Evolutionary conservation across 352 stramenopile species (phyloP).

Genomic region (Pythium aphanidermatum): DNA sequence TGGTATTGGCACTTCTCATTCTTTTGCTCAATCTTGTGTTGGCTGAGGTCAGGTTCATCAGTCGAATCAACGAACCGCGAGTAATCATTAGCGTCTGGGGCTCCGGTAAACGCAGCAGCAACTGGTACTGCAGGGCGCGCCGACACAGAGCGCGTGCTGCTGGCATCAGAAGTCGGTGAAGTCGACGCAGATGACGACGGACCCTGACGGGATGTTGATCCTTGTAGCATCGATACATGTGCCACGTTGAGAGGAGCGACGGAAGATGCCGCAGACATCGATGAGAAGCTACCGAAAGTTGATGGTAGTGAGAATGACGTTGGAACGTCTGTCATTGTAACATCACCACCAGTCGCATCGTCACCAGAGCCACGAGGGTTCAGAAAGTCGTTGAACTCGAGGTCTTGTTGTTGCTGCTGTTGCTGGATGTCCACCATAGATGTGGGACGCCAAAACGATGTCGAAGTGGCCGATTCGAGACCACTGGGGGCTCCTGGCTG

Average conservation of each 20-base stretch:
- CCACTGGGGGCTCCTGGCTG: not conserved
- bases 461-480: constrained; percentile 6
- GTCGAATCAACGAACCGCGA: constrained; percentile 31
- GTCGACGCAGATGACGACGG: constrained; percentile 14
- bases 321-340: constrained; percentile 16
- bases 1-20: constrained; percentile 70
- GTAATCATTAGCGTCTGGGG: constrained; percentile 29
- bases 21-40: constrained; percentile 55
- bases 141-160: constrained; percentile 10
- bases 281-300: constrained; percentile 8
- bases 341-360: not conserved
- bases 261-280: constrained; percentile 5
- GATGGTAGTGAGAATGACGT: constrained; percentile 11
- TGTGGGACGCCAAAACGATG: constrained; percentile 15
- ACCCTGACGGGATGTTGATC: not conserved
- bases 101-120: constrained; percentile 1
- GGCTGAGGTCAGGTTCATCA: constrained; percentile 40
- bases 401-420: constrained; percentile 11
- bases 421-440: constrained; percentile 10
- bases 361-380: not conserved
- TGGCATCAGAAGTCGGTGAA: constrained; percentile 13
- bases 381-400: constrained; percentile 21
- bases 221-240: constrained; percentile 8
- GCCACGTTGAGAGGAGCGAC: constrained; percentile 8
- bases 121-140: constrained; percentile 16